Percentiles rank a stretch among this genome's conserved stretches.
Conservation (phyloP, 2,329 filamentous ascomycete genomes). For the Albifimbria verrucaria region DNA sequence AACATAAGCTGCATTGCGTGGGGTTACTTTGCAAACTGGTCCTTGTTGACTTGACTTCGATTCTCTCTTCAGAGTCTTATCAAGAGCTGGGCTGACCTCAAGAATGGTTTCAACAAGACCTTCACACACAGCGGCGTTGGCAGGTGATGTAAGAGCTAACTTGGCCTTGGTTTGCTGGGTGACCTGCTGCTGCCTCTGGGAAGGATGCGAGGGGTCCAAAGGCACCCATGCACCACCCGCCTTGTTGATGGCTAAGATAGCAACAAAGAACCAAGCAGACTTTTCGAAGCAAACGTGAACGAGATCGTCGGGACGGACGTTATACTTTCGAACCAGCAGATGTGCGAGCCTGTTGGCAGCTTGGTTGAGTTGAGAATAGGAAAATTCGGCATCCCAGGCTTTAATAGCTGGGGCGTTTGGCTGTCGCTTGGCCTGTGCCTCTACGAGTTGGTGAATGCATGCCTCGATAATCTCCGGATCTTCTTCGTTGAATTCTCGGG, state of each 20-base stretch:
- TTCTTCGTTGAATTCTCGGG: neutral
- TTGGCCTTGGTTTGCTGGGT: constrained; percentile 6
- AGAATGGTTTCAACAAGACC: neutral
- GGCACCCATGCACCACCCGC: constrained; percentile 28
- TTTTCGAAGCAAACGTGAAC: constrained; percentile 20
- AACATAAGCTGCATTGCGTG: constrained; percentile 4
- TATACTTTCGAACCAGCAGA: neutral
- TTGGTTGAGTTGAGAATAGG: constrained; percentile 5
- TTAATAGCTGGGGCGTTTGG: constrained; percentile 4
- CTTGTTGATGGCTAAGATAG: constrained; percentile 22
- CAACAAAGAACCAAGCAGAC: constrained; percentile 17
- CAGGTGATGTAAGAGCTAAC: neutral
- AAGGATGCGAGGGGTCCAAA: constrained; percentile 34
- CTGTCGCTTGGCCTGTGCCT: constrained; percentile 1
- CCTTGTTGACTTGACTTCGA: neutral
- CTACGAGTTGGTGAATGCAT: constrained; percentile 6
- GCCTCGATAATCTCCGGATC: neutral
- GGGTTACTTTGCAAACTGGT: neutral
- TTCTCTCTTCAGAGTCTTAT: neutral
- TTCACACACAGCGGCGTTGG: neutral
- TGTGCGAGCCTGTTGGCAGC: neutral
- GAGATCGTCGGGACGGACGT: neutral
- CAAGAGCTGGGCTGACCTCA: neutral
- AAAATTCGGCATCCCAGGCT: constrained; percentile 11
- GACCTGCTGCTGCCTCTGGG: constrained; percentile 12